phyloP scores from a whole-genome alignment of 192 early-diverging fungal species.

The Entomortierella lignicola region DNA sequence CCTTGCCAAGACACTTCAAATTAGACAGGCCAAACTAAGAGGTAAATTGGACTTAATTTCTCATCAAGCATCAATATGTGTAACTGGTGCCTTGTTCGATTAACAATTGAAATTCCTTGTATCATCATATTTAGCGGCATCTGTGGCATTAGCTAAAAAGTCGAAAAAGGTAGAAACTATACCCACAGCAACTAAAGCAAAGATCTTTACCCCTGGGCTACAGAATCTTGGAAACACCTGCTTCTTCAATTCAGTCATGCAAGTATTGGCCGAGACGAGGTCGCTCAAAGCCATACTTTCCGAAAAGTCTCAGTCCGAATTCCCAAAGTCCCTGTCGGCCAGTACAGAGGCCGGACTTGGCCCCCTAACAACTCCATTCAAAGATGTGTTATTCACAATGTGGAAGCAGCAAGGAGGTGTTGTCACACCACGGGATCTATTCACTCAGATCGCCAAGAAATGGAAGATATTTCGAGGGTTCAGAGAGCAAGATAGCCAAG shows the following conservation, averaged over 20 bases:
- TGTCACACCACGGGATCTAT: conserved; percentile 67
- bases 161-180: conserved; percentile 4
- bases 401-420: conserved; percentile 53
- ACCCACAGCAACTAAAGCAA: conserved; percentile 9
- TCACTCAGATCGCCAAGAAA: conserved; percentile 63
- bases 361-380: conserved; percentile 44
- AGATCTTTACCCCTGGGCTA: conserved; percentile 62
- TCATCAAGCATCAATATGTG: no score
- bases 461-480: conserved; percentile 70
- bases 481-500: conserved; percentile 79
- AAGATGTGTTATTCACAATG: conserved; percentile 44
- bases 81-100: no score
- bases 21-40: conserved; percentile 42
- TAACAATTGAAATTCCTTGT: no score
- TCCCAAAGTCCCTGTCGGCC: conserved; percentile 27
- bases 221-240: conserved; percentile 83
- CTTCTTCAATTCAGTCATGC: conserved; percentile 83
- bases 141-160: conserved; percentile 24
- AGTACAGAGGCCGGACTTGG: conserved; percentile 20
- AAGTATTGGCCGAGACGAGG: conserved; percentile 56
- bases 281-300: conserved; percentile 29
- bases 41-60: background rate
- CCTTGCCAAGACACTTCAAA: conserved; percentile 9
- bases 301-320: background rate
- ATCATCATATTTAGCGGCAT: conserved; percentile 4